Conservation (phyloP, 176 grass and related monocot genomes). For the Phragmites australis region DNA sequence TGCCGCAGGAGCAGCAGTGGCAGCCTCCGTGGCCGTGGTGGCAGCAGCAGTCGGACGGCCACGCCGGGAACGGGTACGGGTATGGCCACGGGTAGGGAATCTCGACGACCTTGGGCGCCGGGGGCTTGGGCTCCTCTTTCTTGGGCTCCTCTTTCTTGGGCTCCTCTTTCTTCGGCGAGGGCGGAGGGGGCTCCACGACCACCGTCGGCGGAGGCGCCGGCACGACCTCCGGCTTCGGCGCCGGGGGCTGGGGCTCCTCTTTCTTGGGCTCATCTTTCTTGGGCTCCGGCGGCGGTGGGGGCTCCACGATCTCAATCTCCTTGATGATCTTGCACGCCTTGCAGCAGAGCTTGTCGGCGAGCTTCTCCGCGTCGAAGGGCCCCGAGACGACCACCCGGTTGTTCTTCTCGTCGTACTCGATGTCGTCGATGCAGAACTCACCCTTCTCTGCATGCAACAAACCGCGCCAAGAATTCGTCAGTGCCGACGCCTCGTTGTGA, state of each 20-base stretch:
- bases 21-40: constrained; percentile 57
- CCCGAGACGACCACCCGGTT: constrained; percentile 70
- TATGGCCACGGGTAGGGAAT: constrained; percentile 49
- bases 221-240: not conserved
- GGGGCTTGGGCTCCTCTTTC: not conserved
- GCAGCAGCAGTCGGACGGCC: constrained; percentile 65
- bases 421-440: constrained; percentile 60
- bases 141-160: not conserved
- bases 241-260: constrained; percentile 6
- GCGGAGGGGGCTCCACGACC: not conserved
- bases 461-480: not conserved
- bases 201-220: not conserved
- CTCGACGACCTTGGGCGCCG: constrained; percentile 36
- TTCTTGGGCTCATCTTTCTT: constrained; percentile 13
- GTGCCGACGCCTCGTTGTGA: too few relatives aligned
- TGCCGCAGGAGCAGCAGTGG: constrained; percentile 90
- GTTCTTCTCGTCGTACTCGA: constrained; percentile 74
- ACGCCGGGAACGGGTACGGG: constrained; percentile 55
- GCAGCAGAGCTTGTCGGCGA: constrained; percentile 77
- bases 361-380: constrained; percentile 65
- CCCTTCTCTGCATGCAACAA: constrained; percentile 47
- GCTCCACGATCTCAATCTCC: constrained; percentile 71
- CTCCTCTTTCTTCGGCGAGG: not conserved
- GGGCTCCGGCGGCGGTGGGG: constrained; percentile 28
- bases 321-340: constrained; percentile 95